Conservation (phyloP, 306 rosid species). For the Sophora flavescens region DNA sequence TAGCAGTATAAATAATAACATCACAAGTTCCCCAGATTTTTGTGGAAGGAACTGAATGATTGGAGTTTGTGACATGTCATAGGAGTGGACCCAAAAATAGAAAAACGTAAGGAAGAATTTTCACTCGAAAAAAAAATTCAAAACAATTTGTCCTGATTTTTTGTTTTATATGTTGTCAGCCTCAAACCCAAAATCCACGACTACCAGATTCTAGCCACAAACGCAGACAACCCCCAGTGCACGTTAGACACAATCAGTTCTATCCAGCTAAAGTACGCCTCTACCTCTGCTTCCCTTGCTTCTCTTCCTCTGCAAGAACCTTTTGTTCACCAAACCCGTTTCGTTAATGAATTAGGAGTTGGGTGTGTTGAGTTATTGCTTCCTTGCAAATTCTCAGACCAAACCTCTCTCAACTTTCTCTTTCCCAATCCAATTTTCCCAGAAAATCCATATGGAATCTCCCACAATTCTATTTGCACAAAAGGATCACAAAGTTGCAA, state of each 20-base stretch:
- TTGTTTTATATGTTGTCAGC: slow-evolving; percentile 28
- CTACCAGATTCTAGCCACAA: slow-evolving; percentile 61
- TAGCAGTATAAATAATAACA: neutral
- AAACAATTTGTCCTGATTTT: slow-evolving; percentile 28
- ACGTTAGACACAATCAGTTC: slow-evolving; percentile 39
- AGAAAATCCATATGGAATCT: slow-evolving; percentile 55
- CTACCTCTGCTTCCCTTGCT: slow-evolving; percentile 44
- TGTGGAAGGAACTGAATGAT: slow-evolving; percentile 21
- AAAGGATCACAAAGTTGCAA: slow-evolving; percentile 51
- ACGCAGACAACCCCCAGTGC: slow-evolving; percentile 42
- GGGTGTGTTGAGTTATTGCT: slow-evolving; percentile 59
- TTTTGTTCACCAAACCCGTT: slow-evolving; percentile 39
- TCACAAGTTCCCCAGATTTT: slow-evolving; percentile 5
- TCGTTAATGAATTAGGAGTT: slow-evolving; percentile 45
- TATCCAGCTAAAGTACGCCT: slow-evolving; percentile 52
- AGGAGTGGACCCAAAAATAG: neutral
- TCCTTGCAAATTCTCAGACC: slow-evolving; percentile 66
- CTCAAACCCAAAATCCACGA: slow-evolving; percentile 46
- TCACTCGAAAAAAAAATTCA: neutral
- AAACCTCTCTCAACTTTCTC: slow-evolving; percentile 61
- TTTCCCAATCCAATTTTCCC: slow-evolving; percentile 59
- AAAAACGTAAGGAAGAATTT: neutral
- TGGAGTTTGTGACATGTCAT: neutral
- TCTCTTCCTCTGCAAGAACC: slow-evolving; percentile 43
- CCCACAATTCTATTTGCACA: slow-evolving; percentile 47